Base-by-base conservation (phyloP, 345 rosid species). In the Mangifera indica region DNA sequence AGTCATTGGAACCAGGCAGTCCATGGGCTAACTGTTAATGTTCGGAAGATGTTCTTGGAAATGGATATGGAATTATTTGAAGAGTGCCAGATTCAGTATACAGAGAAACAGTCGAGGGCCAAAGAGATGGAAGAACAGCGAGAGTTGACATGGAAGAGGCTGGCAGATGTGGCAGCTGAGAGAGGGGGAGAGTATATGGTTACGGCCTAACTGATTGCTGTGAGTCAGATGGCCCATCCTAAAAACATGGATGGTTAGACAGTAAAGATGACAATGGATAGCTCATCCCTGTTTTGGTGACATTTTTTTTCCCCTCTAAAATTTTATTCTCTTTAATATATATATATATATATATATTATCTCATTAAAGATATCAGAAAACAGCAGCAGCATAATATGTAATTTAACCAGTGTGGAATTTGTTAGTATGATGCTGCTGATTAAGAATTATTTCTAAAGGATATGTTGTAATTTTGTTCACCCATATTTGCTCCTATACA, bases 1-100 rank as follows among this genome's bases (percentile, higher is more conserved):
- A 56, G 78, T 63, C 98, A 93, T 59, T 93, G 98, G 98, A 93
- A 89, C 83, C 93, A 87, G 72, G 88, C 97, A 11, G 96, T 93
- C 40, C 88, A 91, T 17, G 98, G 98, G 52, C 81, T 93, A 67
- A 91, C 97, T 1, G 71, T 77, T 26, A 91, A 93, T 71, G 87
- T 93, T 32, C 77, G 83, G 73, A 91, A 87, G 75, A 91, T 93
- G 96, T 93, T 93, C 81, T 48, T 87, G 80, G 98, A 93, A 69
- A 89, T 93, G 96, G 97, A 93, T 51, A 59, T 78, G 0, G 96
- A 91, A 65, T 83, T 88, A 70, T 91, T 93, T 65, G 96, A 91
- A 24, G 93, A 86, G 72, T 93, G 97, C 64, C 87, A 84, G 84
- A 83, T 70, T 76, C 84, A 86, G 59, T 84, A 77, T 24, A 71